These are phyloP conservation scores for Diaporthe destruens DNA, from an alignment of 2,329 filamentous ascomycete genomes.

Conservation along the genomic window DNA sequence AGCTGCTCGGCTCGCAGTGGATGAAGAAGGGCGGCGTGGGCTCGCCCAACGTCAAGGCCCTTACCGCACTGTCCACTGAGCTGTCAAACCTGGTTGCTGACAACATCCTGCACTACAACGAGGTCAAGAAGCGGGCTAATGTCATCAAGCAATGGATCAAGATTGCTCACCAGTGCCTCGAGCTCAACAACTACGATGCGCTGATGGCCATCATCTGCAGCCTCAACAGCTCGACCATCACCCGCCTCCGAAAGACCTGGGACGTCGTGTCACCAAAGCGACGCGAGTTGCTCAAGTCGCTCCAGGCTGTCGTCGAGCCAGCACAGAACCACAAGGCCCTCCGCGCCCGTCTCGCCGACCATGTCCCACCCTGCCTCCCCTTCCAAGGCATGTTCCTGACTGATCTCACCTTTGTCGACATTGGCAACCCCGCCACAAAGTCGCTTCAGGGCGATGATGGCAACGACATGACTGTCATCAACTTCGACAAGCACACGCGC, in stretches of 20 bases:
- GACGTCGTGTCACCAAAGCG: constrained; percentile 87
- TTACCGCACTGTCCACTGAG: constrained; percentile 93
- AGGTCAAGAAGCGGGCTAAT: constrained; percentile 89
- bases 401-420: constrained; percentile 94
- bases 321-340: constrained; percentile 92
- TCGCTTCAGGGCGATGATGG: constrained; percentile 70
- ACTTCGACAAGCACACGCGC: constrained; percentile 96
- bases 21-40: constrained; percentile 86
- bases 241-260: constrained; percentile 91
- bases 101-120: constrained; percentile 88
- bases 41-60: constrained; percentile 90
- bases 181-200: constrained; percentile 95
- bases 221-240: constrained; percentile 90
- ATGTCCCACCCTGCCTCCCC: constrained; percentile 91
- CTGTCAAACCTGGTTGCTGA: constrained; percentile 93
- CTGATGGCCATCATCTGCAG: constrained; percentile 98
- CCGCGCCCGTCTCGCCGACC: constrained; percentile 84
- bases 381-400: constrained; percentile 98
- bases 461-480: constrained; percentile 81
- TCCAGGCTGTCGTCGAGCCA: constrained; percentile 89
- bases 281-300: constrained; percentile 80
- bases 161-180: constrained; percentile 85
- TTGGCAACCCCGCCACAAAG: constrained; percentile 89
- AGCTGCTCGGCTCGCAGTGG: constrained; percentile 93
- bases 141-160: constrained; percentile 99